phyloP scores from a whole-genome alignment of 2,329 filamentous ascomycete species.

The Colletotrichum aenigma region DNA sequence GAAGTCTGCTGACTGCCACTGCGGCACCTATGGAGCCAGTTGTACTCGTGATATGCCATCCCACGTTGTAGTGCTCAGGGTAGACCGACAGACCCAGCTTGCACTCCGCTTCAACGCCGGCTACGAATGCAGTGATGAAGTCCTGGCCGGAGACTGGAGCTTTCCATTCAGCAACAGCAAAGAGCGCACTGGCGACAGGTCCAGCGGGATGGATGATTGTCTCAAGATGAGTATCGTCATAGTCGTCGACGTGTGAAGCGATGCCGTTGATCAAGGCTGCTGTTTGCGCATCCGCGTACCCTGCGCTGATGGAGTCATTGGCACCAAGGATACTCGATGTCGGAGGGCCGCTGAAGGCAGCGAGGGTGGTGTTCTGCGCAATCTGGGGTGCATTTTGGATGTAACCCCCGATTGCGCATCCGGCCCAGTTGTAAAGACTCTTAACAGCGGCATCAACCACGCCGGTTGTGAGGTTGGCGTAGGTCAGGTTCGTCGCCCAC shows the following conservation, averaged over 20 bases:
- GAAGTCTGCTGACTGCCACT: background rate
- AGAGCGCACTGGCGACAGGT: background rate
- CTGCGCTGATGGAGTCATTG: background rate
- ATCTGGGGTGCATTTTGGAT: background rate
- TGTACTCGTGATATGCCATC: background rate
- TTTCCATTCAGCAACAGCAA: background rate
- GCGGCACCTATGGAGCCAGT: background rate
- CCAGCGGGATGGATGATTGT: background rate
- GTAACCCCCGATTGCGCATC: background rate
- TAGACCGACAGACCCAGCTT: background rate
- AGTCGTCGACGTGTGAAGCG: background rate
- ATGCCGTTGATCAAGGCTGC: background rate
- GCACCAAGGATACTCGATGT: background rate
- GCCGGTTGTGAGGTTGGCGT: background rate
- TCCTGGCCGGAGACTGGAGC: background rate
- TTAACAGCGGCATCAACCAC: background rate
- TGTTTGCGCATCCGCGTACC: background rate
- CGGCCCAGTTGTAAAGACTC: background rate
- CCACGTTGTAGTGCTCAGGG: background rate
- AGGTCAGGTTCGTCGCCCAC: background rate
- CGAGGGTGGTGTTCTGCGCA: background rate
- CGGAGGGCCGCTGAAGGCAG: background rate
- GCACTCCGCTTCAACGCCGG: background rate
- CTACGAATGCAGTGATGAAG: background rate
- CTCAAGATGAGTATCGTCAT: background rate